Conservation (phyloP, 2,329 filamentous ascomycete genomes). For the Botrytis elliptica region DNA sequence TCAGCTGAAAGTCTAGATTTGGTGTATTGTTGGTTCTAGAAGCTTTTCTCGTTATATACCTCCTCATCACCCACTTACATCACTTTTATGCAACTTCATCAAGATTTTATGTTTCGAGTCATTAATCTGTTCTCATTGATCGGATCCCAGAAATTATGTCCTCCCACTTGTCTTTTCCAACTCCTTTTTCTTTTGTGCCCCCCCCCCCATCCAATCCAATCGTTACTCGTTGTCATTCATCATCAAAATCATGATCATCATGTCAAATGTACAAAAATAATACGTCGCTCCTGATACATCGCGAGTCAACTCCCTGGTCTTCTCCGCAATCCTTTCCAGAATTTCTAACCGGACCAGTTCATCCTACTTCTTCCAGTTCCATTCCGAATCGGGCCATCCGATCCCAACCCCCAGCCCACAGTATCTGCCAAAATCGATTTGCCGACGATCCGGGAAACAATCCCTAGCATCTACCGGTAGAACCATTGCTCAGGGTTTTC, state of each 20-base stretch:
- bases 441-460: constrained; percentile 11
- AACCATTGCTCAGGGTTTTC: constrained; percentile 18
- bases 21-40: background rate
- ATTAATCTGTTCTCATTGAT: constrained; percentile 9
- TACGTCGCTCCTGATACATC: background rate
- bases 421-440: constrained; percentile 5
- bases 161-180: background rate
- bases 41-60: background rate
- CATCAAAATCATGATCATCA: constrained; percentile 19
- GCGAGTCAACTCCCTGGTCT: background rate
- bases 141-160: constrained; percentile 1
- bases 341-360: background rate
- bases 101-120: constrained; percentile 1
- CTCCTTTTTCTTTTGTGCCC: background rate
- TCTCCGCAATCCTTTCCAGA: background rate
- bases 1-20: background rate
- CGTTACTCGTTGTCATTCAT: constrained; percentile 15
- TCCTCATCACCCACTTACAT: background rate
- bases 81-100: constrained; percentile 2
- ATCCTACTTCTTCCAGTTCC: background rate
- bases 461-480: background rate
- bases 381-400: constrained; percentile 7
- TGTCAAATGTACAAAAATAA: constrained; percentile 18
- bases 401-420: constrained; percentile 9
- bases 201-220: background rate